A percentile compares a stretch with the other conserved stretches of the same genome.
Evolutionary conservation across 148 eudicot species (phyloP).

Genomic region (Vaccinium corymbosum): DNA sequence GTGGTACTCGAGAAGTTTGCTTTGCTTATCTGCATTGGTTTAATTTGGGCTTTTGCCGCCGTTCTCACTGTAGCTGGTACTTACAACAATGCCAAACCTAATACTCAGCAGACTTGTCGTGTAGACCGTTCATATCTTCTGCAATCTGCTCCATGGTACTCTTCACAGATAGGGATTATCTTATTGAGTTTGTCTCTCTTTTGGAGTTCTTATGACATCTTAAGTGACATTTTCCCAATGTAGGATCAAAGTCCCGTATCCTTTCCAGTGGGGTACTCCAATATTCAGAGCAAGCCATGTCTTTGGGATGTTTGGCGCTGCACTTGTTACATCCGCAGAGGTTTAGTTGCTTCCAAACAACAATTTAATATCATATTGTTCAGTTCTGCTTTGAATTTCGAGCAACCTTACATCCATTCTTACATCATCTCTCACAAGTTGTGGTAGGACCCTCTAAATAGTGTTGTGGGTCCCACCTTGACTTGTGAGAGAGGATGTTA

Average conservation of each 20-base stretch:
- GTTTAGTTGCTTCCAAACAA: conserved; percentile 30
- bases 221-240: conserved; percentile 6
- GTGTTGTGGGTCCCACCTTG: too few relatives aligned
- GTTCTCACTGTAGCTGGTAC: conserved; percentile 85
- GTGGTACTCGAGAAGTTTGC: conserved; percentile 70
- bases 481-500: too few relatives aligned
- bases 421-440: too few relatives aligned
- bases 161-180: not conserved
- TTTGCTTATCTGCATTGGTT: conserved; percentile 65
- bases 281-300: conserved; percentile 91
- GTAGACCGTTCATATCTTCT: conserved; percentile 62
- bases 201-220: not conserved
- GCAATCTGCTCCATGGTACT: conserved; percentile 89
- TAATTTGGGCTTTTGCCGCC: conserved; percentile 90
- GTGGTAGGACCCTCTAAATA: too few relatives aligned
- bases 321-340: conserved; percentile 91
- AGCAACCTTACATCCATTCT: not conserved
- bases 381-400: not conserved
- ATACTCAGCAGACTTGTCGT: conserved; percentile 69
- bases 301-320: conserved; percentile 98
- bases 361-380: not conserved
- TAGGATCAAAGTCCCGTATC: conserved; percentile 86
- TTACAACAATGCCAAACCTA: conserved; percentile 50
- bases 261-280: conserved; percentile 93
- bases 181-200: not conserved